These are phyloP conservation scores for Eucalyptus polyanthemos DNA, from an alignment of 345 rosid species.

Conservation along the genomic window DNA sequence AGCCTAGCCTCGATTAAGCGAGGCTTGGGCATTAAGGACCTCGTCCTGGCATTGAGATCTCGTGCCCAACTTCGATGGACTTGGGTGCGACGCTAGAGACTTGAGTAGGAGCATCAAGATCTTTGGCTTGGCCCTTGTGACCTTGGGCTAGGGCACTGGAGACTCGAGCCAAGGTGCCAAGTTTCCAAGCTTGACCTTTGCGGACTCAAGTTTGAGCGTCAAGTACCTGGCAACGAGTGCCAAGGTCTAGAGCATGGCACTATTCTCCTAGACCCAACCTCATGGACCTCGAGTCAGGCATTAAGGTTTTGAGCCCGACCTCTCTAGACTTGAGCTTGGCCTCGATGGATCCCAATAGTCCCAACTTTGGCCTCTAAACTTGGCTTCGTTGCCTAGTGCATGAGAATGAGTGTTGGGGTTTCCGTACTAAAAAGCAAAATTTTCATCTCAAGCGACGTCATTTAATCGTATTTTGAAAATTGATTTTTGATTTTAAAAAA, in stretches of 20 bases:
- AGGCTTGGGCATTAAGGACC: background rate
- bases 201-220: no score
- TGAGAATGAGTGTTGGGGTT: background rate
- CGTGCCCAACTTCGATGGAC: background rate
- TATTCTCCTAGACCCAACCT: no score
- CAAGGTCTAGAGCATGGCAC: no score
- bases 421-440: accelerated
- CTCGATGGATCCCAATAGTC: accelerated
- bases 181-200: no score
- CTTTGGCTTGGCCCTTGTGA: no score
- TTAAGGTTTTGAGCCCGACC: accelerated
- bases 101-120: accelerated
- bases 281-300: background rate
- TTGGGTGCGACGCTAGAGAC: background rate
- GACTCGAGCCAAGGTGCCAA: no score
- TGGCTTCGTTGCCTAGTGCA: background rate
- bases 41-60: background rate
- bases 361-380: background rate
- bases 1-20: accelerated
- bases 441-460: accelerated
- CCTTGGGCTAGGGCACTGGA: no score
- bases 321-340: background rate
- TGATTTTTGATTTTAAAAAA: accelerated
- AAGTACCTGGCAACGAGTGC: no score
- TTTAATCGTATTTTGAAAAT: no score